Conservation (phyloP, 306 rosid genomes). For the Vigna mungo region DNA sequence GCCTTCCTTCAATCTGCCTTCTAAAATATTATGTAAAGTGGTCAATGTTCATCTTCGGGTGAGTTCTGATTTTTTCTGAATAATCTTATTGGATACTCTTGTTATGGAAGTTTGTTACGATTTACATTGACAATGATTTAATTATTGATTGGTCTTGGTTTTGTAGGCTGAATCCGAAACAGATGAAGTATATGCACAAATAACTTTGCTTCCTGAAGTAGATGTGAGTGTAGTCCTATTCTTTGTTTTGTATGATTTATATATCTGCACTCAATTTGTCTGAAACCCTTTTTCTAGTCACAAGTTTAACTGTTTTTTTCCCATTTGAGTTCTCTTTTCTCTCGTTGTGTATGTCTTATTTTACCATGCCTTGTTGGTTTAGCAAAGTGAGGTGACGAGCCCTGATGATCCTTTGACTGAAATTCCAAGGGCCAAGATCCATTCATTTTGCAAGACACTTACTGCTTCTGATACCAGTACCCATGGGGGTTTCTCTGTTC, state of each 20-base stretch:
- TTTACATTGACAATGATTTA: not conserved
- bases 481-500: slow-evolving; percentile 34
- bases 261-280: not conserved
- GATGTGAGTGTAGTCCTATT: slow-evolving; percentile 1
- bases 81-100: not conserved
- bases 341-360: not conserved
- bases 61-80: slow-evolving; percentile 15
- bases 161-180: slow-evolving; percentile 29
- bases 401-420: slow-evolving; percentile 29
- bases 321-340: slow-evolving; percentile 12
- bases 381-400: slow-evolving; percentile 34
- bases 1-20: slow-evolving; percentile 33
- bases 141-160: not conserved
- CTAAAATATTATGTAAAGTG: slow-evolving; percentile 32
- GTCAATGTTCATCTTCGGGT: slow-evolving; percentile 32
- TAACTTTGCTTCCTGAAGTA: slow-evolving; percentile 26
- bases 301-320: not conserved
- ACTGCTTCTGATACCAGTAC: slow-evolving; percentile 33
- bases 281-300: not conserved
- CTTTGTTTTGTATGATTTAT: slow-evolving; percentile 22
- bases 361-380: not conserved
- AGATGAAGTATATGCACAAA: slow-evolving; percentile 29
- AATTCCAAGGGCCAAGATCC: slow-evolving; percentile 16
- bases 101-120: not conserved
- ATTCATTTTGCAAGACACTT: slow-evolving; percentile 30